Percentiles rank a stretch among this genome's conserved stretches.
phyloP scores from a whole-genome alignment of 148 eudicot genomes.

The Amaranthus palmeri region DNA sequence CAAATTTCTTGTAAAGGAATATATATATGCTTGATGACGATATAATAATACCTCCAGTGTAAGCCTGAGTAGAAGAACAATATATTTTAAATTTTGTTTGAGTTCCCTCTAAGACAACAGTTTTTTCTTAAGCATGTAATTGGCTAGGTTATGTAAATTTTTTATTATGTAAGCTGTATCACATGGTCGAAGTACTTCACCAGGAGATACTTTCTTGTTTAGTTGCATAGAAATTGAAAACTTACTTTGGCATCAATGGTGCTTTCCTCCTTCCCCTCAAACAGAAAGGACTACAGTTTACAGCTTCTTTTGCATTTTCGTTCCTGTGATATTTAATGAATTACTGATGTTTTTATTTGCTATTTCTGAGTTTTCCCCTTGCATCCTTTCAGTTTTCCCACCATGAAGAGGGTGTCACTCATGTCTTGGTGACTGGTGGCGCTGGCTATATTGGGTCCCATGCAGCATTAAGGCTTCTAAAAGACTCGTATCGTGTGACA shows the following conservation, averaged over 20 bases:
- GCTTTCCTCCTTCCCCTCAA: not conserved
- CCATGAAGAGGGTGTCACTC: slow-evolving; percentile 72
- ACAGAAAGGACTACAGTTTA: not conserved
- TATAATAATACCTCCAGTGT: no score
- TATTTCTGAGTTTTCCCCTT: slow-evolving; percentile 1
- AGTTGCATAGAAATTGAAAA: not conserved
- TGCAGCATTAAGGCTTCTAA: slow-evolving; percentile 77
- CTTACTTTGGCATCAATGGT: not conserved
- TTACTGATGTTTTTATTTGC: not conserved
- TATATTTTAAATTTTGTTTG: not conserved
- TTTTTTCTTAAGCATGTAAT: not conserved
- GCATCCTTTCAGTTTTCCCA: slow-evolving; percentile 54
- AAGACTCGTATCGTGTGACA: slow-evolving; percentile 82
- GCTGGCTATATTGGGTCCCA: slow-evolving; percentile 98
- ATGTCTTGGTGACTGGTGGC: slow-evolving; percentile 94
- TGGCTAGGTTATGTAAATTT: not conserved
- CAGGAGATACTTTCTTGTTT: not conserved
- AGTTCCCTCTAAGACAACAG: not conserved
- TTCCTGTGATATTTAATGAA: not conserved
- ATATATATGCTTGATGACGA: no score
- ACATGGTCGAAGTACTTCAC: not conserved
- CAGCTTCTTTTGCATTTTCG: not conserved
- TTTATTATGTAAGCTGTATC: not conserved
- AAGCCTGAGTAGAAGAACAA: not conserved
- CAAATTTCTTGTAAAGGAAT: no score